Evolutionary conservation across 495 filamentous ascomycete genomes (phyloP), one percentile per base, ranked within the genome.

Genomic region (Hypoxylon perforatum): DNA sequence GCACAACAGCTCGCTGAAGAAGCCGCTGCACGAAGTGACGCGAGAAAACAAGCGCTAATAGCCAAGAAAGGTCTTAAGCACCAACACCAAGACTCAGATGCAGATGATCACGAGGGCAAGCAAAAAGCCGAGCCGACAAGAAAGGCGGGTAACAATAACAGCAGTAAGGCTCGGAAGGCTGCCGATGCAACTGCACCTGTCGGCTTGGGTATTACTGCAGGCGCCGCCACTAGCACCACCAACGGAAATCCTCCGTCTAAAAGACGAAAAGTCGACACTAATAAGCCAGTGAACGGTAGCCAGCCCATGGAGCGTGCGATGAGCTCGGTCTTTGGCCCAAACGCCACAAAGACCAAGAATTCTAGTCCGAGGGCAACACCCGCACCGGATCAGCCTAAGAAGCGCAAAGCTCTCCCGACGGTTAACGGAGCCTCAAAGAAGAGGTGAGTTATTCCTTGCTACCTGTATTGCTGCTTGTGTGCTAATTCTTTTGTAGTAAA

Each of bases 251-350:
- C 83, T 8, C 81, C 86, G 33, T 73, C 86, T 11, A 97, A 97
- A 76, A 84, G 91, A 62, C 88, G 92, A 44, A 96, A 91, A 77
- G 87, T 90, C n/a, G 92, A 95, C 44, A 89, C 91, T 53, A 81
- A 64, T 12, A 80, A 67, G 39, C 52, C 76, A 7, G 76, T 84
- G 7, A 80, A 81, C 35, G 82, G 83, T 25, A 82, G 83, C 14
- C 75, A 84, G 30, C 80, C 87, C 0, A 87, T 88, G 81, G 91
- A 94, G 62, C 88, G 91, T 64, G 87, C 90, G 30, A 82, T 91
- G 73, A 91, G 89, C 71, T 84, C 82, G 8, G 83, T 80, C 15
- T 82, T 83, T 72, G 78, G 80, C 49, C 80, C 69, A 28, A 81
- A 80, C 54, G 80, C 78, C 25, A 73, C 81, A 12, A 87, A 85